Evolutionary conservation across 2,329 filamentous ascomycete genomes (phyloP), one percentile per base, ranked within the genome.

Genomic region (Aspergillus sp.): DNA sequence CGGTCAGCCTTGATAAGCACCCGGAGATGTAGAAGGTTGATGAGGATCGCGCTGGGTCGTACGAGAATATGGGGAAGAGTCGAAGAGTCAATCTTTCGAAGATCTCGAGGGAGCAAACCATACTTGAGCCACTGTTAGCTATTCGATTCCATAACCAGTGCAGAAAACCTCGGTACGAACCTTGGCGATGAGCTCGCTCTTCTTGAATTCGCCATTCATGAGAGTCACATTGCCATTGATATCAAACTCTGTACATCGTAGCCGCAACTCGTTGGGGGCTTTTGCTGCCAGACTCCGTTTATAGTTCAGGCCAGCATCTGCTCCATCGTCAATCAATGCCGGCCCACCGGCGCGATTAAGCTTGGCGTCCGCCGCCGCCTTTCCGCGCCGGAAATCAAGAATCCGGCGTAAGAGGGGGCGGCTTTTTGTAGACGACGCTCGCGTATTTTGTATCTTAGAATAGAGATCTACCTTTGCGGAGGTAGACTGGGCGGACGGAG

Each of bases 11-110:
- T 96, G 70, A 99, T 96, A 20, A 99, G 81, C 49, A 96, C 94
- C 55, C 94, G 89, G 45, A 99, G 84, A 71, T 99, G 94, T n/a
- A 97, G 83, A 10, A 99, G 81, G 67, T 97, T 99, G 62, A 99
- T 88, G 2, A 99, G 81, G 57, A 99, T 97, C 4, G 93, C 90
- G 7, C 89, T 92, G 6, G 90, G 91, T 32, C 94, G 90, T 58
- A 99, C 86, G 59, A 97, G 86, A 52, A 99, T 97, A 66, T 96
- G 92, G 8, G 94, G 94, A 19, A 99, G 83, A 55, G 95, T 89
- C 53, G 90, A 96, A 13, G 92, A 96, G 71, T 99, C 94, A 66
- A 99, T 96, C 75, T 99, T 99, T 64, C 94, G 89, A 51, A 99
- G 79, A 77, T 99, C 94, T 56, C 94, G 92, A 51, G 94, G 93